phyloP scores from a whole-genome alignment of 805 yeast species.

The Myxozyma geophila region DNA sequence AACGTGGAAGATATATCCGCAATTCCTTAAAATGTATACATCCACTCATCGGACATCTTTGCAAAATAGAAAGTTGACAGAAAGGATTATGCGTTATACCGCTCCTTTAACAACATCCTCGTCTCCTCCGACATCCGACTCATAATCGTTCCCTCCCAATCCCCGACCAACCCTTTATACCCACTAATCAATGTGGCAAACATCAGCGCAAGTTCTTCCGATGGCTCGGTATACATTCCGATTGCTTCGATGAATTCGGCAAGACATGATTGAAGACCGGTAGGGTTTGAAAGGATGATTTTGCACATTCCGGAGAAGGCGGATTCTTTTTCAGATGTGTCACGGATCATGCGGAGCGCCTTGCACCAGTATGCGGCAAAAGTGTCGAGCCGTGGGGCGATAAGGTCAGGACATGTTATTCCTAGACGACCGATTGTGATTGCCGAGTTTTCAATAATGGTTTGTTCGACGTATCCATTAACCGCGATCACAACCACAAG shows the following conservation, averaged over 20 bases:
- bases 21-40: too few relatives aligned
- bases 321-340: constrained; percentile 85
- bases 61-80: background rate
- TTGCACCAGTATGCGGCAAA: constrained; percentile 72
- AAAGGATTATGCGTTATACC: constrained; percentile 22
- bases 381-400: constrained; percentile 62
- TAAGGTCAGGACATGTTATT: constrained; percentile 58
- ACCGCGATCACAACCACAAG: constrained; percentile 56
- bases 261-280: constrained; percentile 58
- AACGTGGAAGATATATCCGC: too few relatives aligned
- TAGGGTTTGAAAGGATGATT: constrained; percentile 67
- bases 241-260: constrained; percentile 63
- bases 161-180: constrained; percentile 39
- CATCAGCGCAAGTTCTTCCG: constrained; percentile 40
- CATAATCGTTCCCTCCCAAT: constrained; percentile 41
- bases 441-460: constrained; percentile 84
- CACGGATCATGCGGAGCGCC: constrained; percentile 67
- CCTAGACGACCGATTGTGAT: constrained; percentile 90
- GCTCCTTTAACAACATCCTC: constrained; percentile 24
- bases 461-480: constrained; percentile 54
- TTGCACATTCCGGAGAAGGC: constrained; percentile 84
- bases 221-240: constrained; percentile 47
- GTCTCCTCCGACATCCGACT: constrained; percentile 35
- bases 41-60: too few relatives aligned
- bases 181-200: constrained; percentile 42